Evolutionary conservation across 768 basidiomycete species (phyloP).

Genomic region (Pleurotus citrinopileatus): DNA sequence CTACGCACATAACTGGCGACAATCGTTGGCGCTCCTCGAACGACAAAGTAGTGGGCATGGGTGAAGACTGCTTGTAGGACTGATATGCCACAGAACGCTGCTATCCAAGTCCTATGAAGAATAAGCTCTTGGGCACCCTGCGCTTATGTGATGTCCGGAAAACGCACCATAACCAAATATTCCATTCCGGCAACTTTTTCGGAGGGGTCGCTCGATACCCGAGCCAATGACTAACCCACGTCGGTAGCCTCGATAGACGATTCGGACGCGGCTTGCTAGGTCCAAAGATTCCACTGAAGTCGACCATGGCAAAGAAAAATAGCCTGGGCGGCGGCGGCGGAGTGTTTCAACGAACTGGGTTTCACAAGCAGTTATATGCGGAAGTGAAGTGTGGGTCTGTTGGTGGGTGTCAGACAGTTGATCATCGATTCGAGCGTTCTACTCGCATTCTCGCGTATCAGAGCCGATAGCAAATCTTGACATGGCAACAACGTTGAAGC

Average conservation of each 20-base stretch:
- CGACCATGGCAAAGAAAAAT: not conserved
- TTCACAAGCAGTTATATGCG: conserved; percentile 6
- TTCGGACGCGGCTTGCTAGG: not conserved
- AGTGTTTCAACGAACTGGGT: not conserved
- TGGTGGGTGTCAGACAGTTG: not conserved
- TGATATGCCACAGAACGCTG: conserved; percentile 47
- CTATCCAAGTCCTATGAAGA: conserved; percentile 42
- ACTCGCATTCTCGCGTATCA: not conserved
- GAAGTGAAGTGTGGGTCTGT: not conserved
- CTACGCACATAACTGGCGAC: conserved; percentile 44
- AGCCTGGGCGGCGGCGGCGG: not conserved
- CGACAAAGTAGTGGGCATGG: conserved; percentile 44
- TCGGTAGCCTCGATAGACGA: conserved; percentile 21
- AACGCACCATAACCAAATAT: conserved; percentile 35
- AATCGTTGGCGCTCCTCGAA: conserved; percentile 43
- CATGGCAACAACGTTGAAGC: too few species aligned
- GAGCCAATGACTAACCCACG: conserved; percentile 38
- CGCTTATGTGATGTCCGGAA: not conserved
- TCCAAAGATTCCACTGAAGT: not conserved
- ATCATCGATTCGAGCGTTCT: not conserved
- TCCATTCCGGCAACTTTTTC: conserved; percentile 27
- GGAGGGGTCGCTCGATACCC: conserved; percentile 38
- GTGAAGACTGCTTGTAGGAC: conserved; percentile 48
- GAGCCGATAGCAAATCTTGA: too few species aligned
- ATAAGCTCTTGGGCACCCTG: not conserved